phyloP scores from a whole-genome alignment of 768 basidiomycete species.

The Phlebiopsis flavidoalba region DNA sequence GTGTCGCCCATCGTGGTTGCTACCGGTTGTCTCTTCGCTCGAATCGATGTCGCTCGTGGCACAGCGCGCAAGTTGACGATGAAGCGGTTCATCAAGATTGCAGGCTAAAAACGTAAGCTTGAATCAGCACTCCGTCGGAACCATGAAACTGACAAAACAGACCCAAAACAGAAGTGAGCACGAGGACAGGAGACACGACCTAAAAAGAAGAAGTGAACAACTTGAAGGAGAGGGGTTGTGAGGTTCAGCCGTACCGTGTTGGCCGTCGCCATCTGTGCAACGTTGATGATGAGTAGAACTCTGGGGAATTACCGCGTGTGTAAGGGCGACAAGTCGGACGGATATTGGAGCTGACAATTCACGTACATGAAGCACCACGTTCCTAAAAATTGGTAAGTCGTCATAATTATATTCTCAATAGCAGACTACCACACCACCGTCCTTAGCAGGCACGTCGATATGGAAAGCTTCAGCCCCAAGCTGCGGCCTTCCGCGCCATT shows the following conservation, averaged over 20 bases:
- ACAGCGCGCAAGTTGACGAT: not conserved
- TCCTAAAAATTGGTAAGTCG: not conserved
- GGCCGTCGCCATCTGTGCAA: not conserved
- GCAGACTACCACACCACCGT: not conserved
- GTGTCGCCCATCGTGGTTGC: too few species aligned
- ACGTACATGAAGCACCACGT: not conserved
- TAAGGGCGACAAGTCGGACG: not conserved
- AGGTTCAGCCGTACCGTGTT: not conserved
- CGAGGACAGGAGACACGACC: not conserved
- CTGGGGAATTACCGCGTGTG: not conserved
- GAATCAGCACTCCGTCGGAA: not conserved
- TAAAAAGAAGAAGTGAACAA: not conserved
- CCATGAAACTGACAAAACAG: not conserved
- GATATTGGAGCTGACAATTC: not conserved
- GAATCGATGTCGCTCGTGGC: too few species aligned
- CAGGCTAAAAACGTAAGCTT: not conserved
- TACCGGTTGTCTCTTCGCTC: too few species aligned
- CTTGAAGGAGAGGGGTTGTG: not conserved
- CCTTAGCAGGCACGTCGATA: not conserved
- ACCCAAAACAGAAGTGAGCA: not conserved
- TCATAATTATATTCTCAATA: not conserved
- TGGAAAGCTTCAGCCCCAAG: not conserved
- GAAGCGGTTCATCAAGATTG: constrained; percentile 1
- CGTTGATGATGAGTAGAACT: not conserved
- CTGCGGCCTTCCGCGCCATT: not conserved